A percentile compares a stretch with the other conserved stretches of the same genome.
These are phyloP conservation scores for Fusarium duplospermum DNA, from an alignment of 2,329 filamentous ascomycete species.

Conservation along the genomic window DNA sequence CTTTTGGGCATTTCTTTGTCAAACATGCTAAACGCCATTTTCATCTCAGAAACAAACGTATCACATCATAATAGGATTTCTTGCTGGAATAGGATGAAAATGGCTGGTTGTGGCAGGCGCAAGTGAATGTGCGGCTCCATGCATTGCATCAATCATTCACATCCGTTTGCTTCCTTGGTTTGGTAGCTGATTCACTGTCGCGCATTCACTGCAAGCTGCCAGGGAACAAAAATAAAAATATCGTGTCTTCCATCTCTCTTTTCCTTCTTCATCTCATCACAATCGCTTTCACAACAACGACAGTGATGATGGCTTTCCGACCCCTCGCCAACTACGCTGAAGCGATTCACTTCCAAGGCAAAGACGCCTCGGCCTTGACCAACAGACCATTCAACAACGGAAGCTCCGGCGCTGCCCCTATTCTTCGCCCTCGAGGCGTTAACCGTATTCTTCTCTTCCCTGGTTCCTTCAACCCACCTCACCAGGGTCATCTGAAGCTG, in stretches of 20 bases:
- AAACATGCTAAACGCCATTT: not conserved
- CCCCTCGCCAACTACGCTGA: conserved; percentile 36
- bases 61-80: not conserved
- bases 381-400: not conserved
- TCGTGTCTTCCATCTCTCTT: not conserved
- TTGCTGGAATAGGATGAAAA: not conserved
- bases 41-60: not conserved
- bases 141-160: not conserved
- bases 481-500: not conserved
- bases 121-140: not conserved
- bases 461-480: not conserved
- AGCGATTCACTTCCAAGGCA: not conserved
- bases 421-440: not conserved
- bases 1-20: not conserved
- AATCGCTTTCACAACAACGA: not conserved
- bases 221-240: not conserved
- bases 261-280: not conserved
- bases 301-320: conserved; percentile 10
- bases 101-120: not conserved
- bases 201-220: not conserved
- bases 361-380: not conserved
- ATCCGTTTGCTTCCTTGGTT: not conserved
- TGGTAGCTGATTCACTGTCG: too few species aligned
- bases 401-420: not conserved
- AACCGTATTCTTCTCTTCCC: not conserved